Conservation (phyloP, 192 early-diverging fungal genomes). For the Backusella tarrabulga region DNA sequence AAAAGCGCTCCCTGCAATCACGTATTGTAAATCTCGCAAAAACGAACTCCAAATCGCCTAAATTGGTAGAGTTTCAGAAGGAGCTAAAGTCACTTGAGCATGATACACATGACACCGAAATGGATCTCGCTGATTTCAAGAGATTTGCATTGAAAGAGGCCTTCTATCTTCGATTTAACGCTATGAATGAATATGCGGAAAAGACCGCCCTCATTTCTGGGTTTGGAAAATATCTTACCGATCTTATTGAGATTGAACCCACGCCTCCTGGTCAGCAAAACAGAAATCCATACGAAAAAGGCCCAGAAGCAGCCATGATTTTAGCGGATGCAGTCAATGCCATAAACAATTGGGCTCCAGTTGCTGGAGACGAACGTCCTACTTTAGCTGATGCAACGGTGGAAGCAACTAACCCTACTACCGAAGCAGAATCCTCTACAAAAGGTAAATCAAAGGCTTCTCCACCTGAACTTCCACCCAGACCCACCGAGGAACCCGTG, state of each 20-base stretch:
- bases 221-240: slow-evolving; percentile 40
- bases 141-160: slow-evolving; percentile 38
- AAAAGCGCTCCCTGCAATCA: slow-evolving; percentile 27
- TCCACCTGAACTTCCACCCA: background rate
- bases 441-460: background rate
- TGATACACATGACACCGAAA: slow-evolving; percentile 34
- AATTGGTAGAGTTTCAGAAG: slow-evolving; percentile 32
- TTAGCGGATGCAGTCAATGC: slow-evolving; percentile 31
- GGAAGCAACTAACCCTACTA: background rate
- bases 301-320: slow-evolving; percentile 27
- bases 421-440: background rate
- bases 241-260: slow-evolving; percentile 36
- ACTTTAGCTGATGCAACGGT: slow-evolving; percentile 23
- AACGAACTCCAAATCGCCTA: slow-evolving; percentile 25
- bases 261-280: slow-evolving; percentile 11
- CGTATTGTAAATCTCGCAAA: slow-evolving; percentile 30
- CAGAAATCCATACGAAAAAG: slow-evolving; percentile 29
- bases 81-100: slow-evolving; percentile 27
- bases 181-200: slow-evolving; percentile 37
- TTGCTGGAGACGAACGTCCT: slow-evolving; percentile 27
- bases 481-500: background rate
- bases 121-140: slow-evolving; percentile 41
- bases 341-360: slow-evolving; percentile 33
- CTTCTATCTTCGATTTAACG: slow-evolving; percentile 41
- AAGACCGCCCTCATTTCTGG: slow-evolving; percentile 34